Conservation (phyloP, 2,329 filamentous ascomycete species). For the Lizonia empirigonia region DNA sequence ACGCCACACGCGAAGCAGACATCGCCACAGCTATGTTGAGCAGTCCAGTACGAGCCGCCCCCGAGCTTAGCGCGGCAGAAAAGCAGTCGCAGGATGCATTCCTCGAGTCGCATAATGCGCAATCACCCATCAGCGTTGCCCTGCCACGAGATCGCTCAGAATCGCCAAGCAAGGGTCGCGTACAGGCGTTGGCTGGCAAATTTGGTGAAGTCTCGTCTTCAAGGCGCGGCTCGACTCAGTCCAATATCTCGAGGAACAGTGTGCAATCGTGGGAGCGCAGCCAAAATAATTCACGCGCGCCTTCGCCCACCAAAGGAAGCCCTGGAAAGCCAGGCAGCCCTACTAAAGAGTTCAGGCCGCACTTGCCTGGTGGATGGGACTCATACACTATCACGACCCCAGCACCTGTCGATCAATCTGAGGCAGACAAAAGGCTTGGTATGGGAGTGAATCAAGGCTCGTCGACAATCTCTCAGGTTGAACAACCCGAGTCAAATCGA, state of each 20-base stretch:
- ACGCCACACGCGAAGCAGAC: constrained; percentile 46
- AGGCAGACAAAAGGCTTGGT: constrained; percentile 37
- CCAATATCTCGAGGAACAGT: constrained; percentile 50
- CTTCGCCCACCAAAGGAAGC: constrained; percentile 38
- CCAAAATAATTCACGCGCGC: constrained; percentile 44
- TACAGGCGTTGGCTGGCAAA: constrained; percentile 58
- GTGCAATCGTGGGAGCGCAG: constrained; percentile 49
- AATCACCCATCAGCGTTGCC: constrained; percentile 37
- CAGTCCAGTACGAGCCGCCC: constrained; percentile 27
- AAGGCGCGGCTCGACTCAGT: constrained; percentile 54
- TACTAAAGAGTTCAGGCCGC: constrained; percentile 53
- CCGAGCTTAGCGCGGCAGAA: constrained; percentile 37
- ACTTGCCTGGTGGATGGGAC: constrained; percentile 60
- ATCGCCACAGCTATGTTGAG: constrained; percentile 39
- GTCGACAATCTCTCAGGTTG: constrained; percentile 36
- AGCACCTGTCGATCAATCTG: constrained; percentile 38
- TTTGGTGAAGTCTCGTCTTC: constrained; percentile 54
- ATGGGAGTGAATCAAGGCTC: constrained; percentile 5
- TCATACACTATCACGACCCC: constrained; percentile 53
- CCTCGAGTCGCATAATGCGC: constrained; percentile 41
- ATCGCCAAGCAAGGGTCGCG: constrained; percentile 57
- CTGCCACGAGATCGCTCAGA: constrained; percentile 46
- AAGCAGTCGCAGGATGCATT: constrained; percentile 44
- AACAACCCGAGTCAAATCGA: constrained; percentile 33
- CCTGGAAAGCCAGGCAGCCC: constrained; percentile 46